A percentile compares a stretch with the other conserved stretches of the same genome.
These are phyloP conservation scores for Solanum virginianum DNA, from an alignment of 257 asterid genomes.

Conservation along the genomic window DNA sequence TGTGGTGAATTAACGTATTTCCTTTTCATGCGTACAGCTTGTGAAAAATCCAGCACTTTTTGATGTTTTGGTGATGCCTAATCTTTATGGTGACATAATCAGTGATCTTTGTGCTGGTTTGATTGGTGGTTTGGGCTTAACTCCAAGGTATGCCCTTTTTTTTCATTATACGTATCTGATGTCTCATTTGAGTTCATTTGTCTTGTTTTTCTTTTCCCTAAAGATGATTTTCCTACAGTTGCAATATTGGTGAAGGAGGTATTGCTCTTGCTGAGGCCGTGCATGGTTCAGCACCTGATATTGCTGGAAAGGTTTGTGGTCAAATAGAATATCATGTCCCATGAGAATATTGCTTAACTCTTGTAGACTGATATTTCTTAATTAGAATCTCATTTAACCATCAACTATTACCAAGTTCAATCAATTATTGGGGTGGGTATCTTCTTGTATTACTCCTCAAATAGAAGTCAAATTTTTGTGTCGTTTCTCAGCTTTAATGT, in stretches of 20 bases:
- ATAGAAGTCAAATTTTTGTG: background rate
- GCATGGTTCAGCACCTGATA: conserved; percentile 99
- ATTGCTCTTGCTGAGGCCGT: conserved; percentile 99
- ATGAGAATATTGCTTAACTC: background rate
- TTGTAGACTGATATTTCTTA: background rate
- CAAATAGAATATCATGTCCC: background rate
- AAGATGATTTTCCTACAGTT: conserved; percentile 22
- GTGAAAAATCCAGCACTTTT: conserved; percentile 57
- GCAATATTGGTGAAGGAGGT: conserved; percentile 96
- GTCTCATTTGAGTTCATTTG: background rate
- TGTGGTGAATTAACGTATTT: background rate
- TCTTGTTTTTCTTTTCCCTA: background rate
- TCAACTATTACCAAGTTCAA: background rate
- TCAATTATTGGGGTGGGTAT: background rate
- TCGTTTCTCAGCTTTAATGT: background rate
- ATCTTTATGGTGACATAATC: conserved; percentile 52
- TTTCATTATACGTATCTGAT: background rate
- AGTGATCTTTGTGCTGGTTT: conserved; percentile 90
- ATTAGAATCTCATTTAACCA: background rate
- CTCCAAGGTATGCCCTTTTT: conserved; percentile 56
- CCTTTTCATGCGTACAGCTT: conserved; percentile 32
- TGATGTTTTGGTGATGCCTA: conserved; percentile 16
- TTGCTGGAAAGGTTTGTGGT: conserved; percentile 83
- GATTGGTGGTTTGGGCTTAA: conserved; percentile 92
- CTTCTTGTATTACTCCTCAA: background rate